Base-by-base conservation (phyloP, 1,284 basidiomycete genomes). In the Ceratobasidium papillatum region DNA sequence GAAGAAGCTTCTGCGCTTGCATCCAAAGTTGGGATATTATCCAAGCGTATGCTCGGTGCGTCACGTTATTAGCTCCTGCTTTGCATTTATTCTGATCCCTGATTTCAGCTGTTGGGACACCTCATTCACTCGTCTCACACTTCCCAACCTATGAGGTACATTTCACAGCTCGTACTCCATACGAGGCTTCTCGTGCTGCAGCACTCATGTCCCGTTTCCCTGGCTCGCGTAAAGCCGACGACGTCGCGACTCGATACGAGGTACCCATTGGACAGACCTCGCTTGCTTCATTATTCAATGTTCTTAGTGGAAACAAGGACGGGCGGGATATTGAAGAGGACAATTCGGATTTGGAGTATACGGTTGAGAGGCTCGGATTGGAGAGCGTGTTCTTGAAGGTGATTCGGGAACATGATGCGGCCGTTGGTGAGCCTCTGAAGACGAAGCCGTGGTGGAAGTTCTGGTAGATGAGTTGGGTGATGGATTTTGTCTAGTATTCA, bases 1-100 rank as follows among this genome's bases (percentile, higher is more conserved):
- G 92, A 94, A 81, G 92, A 94, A 81, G 92, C 92, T 0, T 91
- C 91, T 7, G 90, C 91, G 0, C 84, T 94, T 1, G 90, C 91
- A 0, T 89, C 85, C 77, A 88, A 89, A 78, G 91, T 93, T 34
- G 91, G 91, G 3, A 92, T 93, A 75, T 81, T 93, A 27, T 89
- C 91, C 3, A 88, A 87, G 76, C 86, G 85, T 71, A 85, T 93
- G 84, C 84, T 93, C 2, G 90, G 90, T 88, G 78, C 75, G 87
- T 79, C n/a, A 14, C 19, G 14, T 5, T 36, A n/a, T 36, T 41
- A 22, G 8, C 41, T 25, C 25, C 25, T 22, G 30, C 65, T 71
- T 14, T 66, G 27, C 36, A 11, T 14, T 30, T 41, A 3, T 65
- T 34, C 19, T 36, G 54, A 52, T 22, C 36, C 2, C 3, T 19